Base-by-base conservation (phyloP, 495 filamentous ascomycete species). In the Astrothelium macrocarpum region DNA sequence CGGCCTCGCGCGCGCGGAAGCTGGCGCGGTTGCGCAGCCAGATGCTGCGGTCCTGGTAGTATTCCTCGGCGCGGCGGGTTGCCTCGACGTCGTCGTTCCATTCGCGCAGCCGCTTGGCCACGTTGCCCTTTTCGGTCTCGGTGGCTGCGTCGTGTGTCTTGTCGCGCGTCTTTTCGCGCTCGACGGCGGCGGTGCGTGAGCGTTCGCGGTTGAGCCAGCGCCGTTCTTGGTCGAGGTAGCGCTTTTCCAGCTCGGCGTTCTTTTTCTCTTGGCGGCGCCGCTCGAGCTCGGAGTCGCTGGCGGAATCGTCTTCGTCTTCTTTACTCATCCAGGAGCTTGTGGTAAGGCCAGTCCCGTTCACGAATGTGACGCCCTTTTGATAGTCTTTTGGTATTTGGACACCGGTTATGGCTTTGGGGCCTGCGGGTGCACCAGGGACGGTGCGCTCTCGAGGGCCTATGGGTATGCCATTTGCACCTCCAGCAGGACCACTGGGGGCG, bases 51-150 rank as follows among this genome's bases (percentile, higher is more conserved):
- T 98, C 92, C 43, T 83, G 79, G 74, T 96, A 97, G 74, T 97
- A 98, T 53, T 90, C 85, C 53, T 90, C 84, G 1, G 71, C 71
- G 73, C 90, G 94, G 16, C 86, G 82, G 20, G 77, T 79, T 11
- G 84, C 84, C 75, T 97, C 92, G 1, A 78, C 74, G 68, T 96
- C 91, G 67, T 98, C 94, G 68, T 97, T 85, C 86, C 90, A 98
- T n/a, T 87, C 85, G 64, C 79, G 77, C 20, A 96, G 80, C 32
- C 84, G 77, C 64, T 86, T 83, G n/a, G 87, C 85, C 74, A 90
- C 85, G 49, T 86, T 84, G 53, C 88, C 87, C 56, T 83, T 86
- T 46, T 88, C 87, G 59, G 76, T 72, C 59, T 80, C 76, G 18
- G 76, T 61, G n/a, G 16, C 60, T n/a, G 60, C 61, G 11, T 29